These are phyloP conservation scores for Microsporum audouinii DNA, from an alignment of 2,329 filamentous ascomycete genomes.

Conservation along the genomic window DNA sequence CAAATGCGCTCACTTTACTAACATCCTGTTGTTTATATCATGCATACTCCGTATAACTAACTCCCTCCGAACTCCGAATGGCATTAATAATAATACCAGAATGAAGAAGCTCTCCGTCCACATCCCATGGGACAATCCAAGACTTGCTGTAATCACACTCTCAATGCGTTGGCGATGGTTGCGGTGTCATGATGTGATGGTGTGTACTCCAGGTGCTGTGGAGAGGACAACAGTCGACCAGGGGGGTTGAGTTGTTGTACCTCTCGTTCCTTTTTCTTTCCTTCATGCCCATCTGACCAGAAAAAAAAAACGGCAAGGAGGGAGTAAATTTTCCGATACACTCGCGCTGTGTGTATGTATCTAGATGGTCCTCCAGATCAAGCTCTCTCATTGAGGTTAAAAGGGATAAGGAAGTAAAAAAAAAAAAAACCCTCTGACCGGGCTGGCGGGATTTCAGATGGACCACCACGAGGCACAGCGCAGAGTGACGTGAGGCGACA, in stretches of 20 bases:
- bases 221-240: neutral
- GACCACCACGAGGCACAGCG: conserved; percentile 1
- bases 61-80: too few relatives aligned
- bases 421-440: neutral
- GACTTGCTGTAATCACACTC: too few relatives aligned
- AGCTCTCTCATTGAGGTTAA: too few relatives aligned
- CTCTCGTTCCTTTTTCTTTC: neutral
- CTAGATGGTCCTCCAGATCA: neutral
- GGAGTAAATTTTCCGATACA: neutral
- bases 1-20: neutral
- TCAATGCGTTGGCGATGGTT: neutral
- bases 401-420: neutral
- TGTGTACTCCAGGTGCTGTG: neutral
- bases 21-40: neutral
- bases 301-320: neutral
- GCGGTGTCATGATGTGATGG: neutral
- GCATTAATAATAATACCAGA: neutral
- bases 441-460: neutral
- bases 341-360: neutral
- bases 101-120: neutral
- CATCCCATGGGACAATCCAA: too few relatives aligned
- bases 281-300: neutral
- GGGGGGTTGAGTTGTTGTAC: neutral
- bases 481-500: neutral
- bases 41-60: neutral